phyloP scores from a whole-genome alignment of 805 yeast species.

The Yamadazyma scolyti region DNA sequence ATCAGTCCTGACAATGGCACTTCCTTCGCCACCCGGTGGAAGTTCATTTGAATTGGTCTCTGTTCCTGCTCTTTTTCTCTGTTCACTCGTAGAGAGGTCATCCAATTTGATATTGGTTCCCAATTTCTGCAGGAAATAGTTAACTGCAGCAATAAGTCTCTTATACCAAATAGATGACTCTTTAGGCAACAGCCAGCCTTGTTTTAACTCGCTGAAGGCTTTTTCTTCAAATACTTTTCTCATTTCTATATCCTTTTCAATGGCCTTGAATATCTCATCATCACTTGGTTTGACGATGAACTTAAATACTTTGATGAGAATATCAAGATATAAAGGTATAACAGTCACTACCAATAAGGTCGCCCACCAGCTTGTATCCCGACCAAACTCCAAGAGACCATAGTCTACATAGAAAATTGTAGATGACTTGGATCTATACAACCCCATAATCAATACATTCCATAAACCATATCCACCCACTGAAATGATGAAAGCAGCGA shows the following conservation, averaged over 20 bases:
- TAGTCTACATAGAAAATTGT: constrained; percentile 67
- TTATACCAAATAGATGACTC: constrained; percentile 33
- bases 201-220: constrained; percentile 68
- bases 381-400: constrained; percentile 75
- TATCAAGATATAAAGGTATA: constrained; percentile 65
- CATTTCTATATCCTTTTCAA: constrained; percentile 67
- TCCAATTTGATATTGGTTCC: constrained; percentile 3
- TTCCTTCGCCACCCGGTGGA: constrained; percentile 45
- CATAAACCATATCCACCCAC: constrained; percentile 83
- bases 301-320: constrained; percentile 55
- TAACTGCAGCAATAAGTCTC: constrained; percentile 1
- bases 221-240: constrained; percentile 68
- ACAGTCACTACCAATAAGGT: constrained; percentile 53
- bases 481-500: constrained; percentile 64
- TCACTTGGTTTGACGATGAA: constrained; percentile 62
- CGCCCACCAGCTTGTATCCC: constrained; percentile 86
- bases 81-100: constrained; percentile 28
- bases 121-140: constrained; percentile 1
- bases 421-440: constrained; percentile 52
- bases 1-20: constrained; percentile 19
- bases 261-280: constrained; percentile 70
- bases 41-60: constrained; percentile 44
- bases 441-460: constrained; percentile 70
- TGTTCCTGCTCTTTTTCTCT: constrained; percentile 49
- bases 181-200: constrained; percentile 70